Evolutionary conservation across 306 rosid species (phyloP).

Genomic region (Fragaria vesca): DNA sequence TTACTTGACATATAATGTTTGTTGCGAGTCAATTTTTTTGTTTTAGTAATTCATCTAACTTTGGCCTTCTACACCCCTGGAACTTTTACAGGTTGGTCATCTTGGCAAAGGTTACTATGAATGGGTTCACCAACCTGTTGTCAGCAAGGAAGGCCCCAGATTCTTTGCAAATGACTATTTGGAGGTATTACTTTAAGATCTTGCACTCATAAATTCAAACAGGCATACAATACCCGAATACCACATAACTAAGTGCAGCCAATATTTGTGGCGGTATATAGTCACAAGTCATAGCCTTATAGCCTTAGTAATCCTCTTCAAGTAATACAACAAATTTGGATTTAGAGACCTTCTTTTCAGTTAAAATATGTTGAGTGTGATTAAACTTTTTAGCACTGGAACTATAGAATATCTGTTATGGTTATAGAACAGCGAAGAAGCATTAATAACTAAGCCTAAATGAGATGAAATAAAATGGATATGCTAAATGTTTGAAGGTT

Average conservation of each 20-base stretch:
- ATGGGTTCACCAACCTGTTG: slow-evolving; percentile 90
- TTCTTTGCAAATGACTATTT: slow-evolving; percentile 55
- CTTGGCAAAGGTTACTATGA: slow-evolving; percentile 74
- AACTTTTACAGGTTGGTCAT: slow-evolving; percentile 66
- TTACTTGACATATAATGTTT: not conserved
- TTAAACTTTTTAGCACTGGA: not conserved
- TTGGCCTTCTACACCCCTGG: not conserved
- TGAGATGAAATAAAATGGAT: not conserved
- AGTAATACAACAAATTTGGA: not conserved
- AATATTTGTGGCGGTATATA: not conserved
- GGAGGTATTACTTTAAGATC: slow-evolving; percentile 46
- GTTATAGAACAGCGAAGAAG: not conserved
- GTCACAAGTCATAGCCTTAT: not conserved
- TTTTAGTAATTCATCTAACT: not conserved
- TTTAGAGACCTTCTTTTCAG: not conserved
- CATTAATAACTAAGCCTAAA: not conserved
- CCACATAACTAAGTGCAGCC: not conserved
- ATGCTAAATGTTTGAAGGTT: not conserved
- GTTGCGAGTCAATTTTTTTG: not conserved
- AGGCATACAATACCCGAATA: not conserved
- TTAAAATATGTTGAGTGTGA: not conserved
- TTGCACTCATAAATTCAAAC: not conserved
- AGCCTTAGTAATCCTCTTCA: not conserved
- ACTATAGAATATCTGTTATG: not conserved
- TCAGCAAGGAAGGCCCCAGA: slow-evolving; percentile 86